These are phyloP conservation scores for Pestalotiopsis sp. DNA, from an alignment of 2,329 filamentous ascomycete genomes.

Conservation along the genomic window DNA sequence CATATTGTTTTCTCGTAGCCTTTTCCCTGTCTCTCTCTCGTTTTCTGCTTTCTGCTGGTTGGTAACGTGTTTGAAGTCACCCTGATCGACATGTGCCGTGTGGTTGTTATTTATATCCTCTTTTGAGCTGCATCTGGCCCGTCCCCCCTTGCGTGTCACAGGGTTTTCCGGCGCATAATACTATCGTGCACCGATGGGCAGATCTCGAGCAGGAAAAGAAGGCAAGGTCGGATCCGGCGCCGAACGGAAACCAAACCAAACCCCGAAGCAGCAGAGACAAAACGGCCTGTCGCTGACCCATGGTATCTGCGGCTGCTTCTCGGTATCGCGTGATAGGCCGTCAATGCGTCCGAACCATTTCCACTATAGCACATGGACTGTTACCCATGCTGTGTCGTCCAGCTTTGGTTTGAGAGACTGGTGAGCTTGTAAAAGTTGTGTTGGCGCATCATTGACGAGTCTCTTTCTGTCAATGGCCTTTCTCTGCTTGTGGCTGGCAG, in stretches of 20 bases:
- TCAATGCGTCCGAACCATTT: no score
- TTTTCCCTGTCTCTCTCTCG: background rate
- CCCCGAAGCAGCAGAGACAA: no score
- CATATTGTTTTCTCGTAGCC: background rate
- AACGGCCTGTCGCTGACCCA: background rate
- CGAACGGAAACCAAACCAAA: background rate
- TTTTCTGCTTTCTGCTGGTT: background rate
- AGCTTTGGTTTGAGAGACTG: no score
- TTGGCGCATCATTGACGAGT: no score
- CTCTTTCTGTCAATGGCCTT: no score
- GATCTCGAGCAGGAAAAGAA: background rate
- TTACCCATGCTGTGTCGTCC: no score
- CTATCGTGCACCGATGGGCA: background rate
- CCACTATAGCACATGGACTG: no score
- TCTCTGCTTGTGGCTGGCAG: no score
- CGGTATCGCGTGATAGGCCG: background rate
- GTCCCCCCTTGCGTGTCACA: background rate
- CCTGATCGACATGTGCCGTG: constrained; percentile 6
- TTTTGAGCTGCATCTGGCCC: background rate
- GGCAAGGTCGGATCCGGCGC: constrained; percentile 2
- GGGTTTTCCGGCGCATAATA: background rate
- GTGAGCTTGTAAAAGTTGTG: no score
- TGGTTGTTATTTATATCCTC: constrained; percentile 8
- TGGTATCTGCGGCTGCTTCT: background rate
- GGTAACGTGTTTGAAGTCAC: constrained; percentile 1